phyloP scores from a whole-genome alignment of 805 yeast genomes.

The Sugiyamaella marilandica region DNA sequence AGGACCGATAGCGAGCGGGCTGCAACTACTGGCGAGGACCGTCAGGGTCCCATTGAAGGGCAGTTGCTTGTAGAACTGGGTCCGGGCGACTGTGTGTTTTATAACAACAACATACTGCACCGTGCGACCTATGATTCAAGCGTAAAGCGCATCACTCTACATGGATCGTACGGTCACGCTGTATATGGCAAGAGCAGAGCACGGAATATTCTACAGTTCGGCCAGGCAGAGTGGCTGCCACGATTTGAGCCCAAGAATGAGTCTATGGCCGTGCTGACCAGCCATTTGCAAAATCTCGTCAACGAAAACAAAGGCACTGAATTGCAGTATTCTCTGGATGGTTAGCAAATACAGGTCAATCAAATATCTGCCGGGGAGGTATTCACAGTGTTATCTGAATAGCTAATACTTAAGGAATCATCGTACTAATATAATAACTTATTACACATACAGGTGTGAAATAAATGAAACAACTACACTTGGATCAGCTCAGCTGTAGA shows the following conservation, averaged over 20 bases:
- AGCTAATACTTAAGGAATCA: no score
- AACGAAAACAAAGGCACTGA: conserved; percentile 15
- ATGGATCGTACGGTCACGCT: conserved; percentile 47
- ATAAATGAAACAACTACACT: not conserved
- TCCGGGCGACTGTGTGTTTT: conserved; percentile 50
- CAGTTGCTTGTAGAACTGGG: conserved; percentile 38
- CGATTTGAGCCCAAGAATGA: conserved; percentile 15
- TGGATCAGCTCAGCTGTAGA: not conserved
- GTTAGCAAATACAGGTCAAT: conserved; percentile 2
- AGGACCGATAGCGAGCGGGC: conserved; percentile 42
- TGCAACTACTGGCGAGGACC: conserved; percentile 33
- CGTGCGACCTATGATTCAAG: conserved; percentile 41
- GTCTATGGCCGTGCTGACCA: conserved; percentile 10
- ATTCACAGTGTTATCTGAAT: not conserved
- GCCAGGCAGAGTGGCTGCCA: conserved; percentile 43
- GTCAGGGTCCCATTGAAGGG: conserved; percentile 22
- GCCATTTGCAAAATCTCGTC: conserved; percentile 12
- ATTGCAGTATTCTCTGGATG: conserved; percentile 13
- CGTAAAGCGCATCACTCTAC: conserved; percentile 42
- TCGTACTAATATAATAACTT: not conserved
- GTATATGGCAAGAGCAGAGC: conserved; percentile 42
- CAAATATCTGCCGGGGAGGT: no score
- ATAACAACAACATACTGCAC: conserved; percentile 48
- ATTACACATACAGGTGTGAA: not conserved
- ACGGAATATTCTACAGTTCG: conserved; percentile 50